These are phyloP conservation scores for Cystobasidium tubakii DNA, from an alignment of 768 basidiomycete genomes.

Conservation along the genomic window DNA sequence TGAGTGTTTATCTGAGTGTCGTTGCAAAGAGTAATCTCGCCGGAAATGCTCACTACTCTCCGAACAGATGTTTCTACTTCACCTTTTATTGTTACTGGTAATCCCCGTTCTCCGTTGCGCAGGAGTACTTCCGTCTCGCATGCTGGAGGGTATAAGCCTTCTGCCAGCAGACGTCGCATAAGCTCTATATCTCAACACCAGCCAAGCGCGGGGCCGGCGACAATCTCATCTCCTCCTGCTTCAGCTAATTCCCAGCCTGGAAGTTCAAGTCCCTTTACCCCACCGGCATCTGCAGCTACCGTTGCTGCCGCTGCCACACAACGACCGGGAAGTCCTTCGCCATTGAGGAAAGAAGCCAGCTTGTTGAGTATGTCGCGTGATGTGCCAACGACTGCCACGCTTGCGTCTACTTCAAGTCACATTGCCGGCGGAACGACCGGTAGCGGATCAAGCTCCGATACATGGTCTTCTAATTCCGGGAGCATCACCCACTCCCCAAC, in stretches of 20 bases:
- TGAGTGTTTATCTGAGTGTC: background rate
- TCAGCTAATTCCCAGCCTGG: background rate
- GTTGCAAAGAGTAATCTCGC: background rate
- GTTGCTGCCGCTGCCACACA: background rate
- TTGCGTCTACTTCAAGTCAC: background rate
- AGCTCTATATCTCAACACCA: slow-evolving; percentile 13
- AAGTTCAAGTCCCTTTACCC: background rate
- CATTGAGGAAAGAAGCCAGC: slow-evolving; percentile 26
- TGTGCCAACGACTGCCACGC: background rate
- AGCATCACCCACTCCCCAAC: background rate
- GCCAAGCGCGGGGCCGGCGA: background rate
- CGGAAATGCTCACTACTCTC: too few relatives aligned
- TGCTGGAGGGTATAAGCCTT: slow-evolving; percentile 1
- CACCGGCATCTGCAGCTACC: background rate
- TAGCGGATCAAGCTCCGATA: background rate
- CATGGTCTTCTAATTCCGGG: background rate
- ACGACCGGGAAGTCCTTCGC: slow-evolving; percentile 5
- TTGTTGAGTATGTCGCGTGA: slow-evolving; percentile 25
- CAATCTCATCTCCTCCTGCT: background rate
- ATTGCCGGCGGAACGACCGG: background rate
- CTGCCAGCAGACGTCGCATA: background rate
- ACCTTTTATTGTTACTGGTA: background rate
- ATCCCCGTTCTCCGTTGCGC: background rate
- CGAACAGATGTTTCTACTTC: slow-evolving; percentile 1
- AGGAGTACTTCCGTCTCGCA: slow-evolving; percentile 13